Conservation (phyloP, 352 stramenopile genomes). For the Phytophthora pisi region DNA sequence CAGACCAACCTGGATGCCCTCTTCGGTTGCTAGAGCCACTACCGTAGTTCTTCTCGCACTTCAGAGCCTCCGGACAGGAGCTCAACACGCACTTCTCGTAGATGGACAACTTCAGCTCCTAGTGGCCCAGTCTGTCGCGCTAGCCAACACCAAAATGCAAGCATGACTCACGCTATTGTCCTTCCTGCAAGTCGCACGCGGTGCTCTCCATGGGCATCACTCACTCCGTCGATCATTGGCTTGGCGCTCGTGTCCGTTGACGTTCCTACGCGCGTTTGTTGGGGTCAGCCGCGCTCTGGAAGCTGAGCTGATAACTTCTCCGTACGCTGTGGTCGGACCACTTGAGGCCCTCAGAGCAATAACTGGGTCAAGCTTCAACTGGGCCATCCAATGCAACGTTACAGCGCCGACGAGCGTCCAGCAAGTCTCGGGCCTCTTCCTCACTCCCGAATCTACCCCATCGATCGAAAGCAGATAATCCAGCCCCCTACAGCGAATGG, state of each 20-base stretch:
- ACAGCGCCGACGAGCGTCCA: conserved; percentile 15
- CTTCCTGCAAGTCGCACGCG: conserved; percentile 10
- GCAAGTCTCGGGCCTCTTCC: conserved; percentile 6
- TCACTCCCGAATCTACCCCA: conserved; percentile 14
- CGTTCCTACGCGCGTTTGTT: not conserved
- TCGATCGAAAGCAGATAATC: conserved; percentile 7
- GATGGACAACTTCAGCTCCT: not conserved
- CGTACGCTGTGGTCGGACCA: conserved; percentile 15
- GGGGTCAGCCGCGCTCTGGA: not conserved
- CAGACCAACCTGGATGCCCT: no score
- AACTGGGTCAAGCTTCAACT: not conserved
- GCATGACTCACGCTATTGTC: conserved; percentile 9
- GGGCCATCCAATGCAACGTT: conserved; percentile 7
- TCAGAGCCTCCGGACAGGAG: not conserved
- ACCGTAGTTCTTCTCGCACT: not conserved
- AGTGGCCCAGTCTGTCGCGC: not conserved
- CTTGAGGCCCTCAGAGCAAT: conserved; percentile 13
- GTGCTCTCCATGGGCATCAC: conserved; percentile 9
- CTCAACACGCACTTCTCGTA: not conserved
- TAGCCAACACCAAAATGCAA: not conserved
- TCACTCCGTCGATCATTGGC: not conserved
- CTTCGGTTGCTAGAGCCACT: no score
- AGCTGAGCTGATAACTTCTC: conserved; percentile 11
- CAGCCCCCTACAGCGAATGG: conserved; percentile 5
- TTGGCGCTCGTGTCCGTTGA: conserved; percentile 7